Base-by-base conservation (phyloP, 345 rosid genomes). In the Euphorbia tirucalli region DNA sequence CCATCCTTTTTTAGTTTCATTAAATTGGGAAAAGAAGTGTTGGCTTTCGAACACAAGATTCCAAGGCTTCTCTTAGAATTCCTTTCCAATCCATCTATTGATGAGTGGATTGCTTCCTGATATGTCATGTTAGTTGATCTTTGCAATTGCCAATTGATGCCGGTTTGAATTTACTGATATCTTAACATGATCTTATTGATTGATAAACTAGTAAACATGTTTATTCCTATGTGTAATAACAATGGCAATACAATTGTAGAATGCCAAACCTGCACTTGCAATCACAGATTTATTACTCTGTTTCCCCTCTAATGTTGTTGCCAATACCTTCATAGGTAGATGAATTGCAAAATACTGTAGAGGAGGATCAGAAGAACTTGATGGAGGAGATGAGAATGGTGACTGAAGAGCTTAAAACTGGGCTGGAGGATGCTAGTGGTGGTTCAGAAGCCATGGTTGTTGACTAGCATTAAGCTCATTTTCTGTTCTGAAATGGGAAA, bases 311-410 rank as follows among this genome's bases (percentile, higher is more conserved):
- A 2, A 10, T 35, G n/a, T 52, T 21, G 25, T 22, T 4, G 64
- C 65, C 13, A 3, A 43, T 67, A 61, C 66, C n/a, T n/a, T 0
- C 55, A 28, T 78, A 94, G 97, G 97, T 94, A 70, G 98, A 94
- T 83, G 98, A 92, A 85, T 80, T 94, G 78, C 98, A 92, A 85
- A 89, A 78, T 69, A 87, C 89, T 24, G 83, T 94, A 69, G 98
- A 92, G 80, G 97, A 92, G 75, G 97, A 94, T 65, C 97, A 94
- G 78, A 92, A 87, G 88, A 87, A 74, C 78, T 69, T 94, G 80
- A 81, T 92, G 43, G 98, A 92, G 78, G 98, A 94, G 83, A 86
- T 90, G 81, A 87, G 89, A 77, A 82, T 87, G 83, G 84, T 81
- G 25, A 76, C 79, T 50, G 98, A 93, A 48, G 98, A 94, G 72